Base-by-base conservation (phyloP, 306 rosid genomes). In the Quercus engelmannii region DNA sequence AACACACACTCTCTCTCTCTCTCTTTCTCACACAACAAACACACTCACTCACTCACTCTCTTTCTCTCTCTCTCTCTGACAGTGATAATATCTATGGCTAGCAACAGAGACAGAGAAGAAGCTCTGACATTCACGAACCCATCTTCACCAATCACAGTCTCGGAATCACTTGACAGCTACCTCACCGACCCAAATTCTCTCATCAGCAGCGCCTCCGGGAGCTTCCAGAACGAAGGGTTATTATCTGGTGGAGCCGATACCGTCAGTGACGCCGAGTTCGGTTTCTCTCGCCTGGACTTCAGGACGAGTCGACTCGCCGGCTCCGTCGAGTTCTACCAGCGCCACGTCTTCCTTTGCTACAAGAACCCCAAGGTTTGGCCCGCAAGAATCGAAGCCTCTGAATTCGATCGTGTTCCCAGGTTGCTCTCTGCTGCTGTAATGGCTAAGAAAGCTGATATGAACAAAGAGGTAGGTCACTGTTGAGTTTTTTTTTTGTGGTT, bases 371-470 rank as follows among this genome's bases (percentile, higher is more conserved):
- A 85, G 76, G 83, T 89, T 59, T 94, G 98, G 98, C 98, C 97
- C 6, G 90, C 97, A 0, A 87, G 97, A 69, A 92, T 94, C 77
- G 98, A 92, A 82, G 97, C 97, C 51, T 97, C 98, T 0, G 97
- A 94, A 86, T 92, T 94, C n/a, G 97, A 94, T 87, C 95, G 98
- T 41, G 81, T 94, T 73, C 98, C 98, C 1, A 85, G 97, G 87
- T 78, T 94, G 87, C 98, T 94, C 20, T 84, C 93, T 38, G 95
- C 93, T 1, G 98, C 98, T 11, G 93, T 94, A 14, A 59, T 87
- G 75, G 89, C 97, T 0, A 86, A 88, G 82, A 94, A 87, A 85
- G 81, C 15, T 15, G 91, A 90, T 80, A 92, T 92, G 92, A 87
- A 79, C 82, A 91, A 88, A 82, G 89, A 91, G 92, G 98, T 94